Conservation (phyloP, 768 basidiomycete genomes). For the Kwoniella newhampshirensis region DNA sequence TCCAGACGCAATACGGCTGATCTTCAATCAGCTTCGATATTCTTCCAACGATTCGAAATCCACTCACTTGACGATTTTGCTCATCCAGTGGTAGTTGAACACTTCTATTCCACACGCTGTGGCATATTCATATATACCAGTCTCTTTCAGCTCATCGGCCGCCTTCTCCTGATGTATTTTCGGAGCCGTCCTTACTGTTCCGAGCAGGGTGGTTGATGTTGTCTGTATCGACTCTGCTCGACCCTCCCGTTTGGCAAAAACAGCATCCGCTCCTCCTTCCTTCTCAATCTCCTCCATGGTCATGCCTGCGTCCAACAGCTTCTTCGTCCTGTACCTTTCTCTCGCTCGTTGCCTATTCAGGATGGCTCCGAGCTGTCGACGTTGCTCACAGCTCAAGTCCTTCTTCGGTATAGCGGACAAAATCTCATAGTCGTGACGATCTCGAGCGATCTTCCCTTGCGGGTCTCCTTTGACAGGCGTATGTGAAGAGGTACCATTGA, state of each 20-base stretch:
- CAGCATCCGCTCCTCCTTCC: conserved; percentile 27
- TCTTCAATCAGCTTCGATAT: not conserved
- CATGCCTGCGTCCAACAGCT: conserved; percentile 24
- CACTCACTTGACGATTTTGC: conserved; percentile 8
- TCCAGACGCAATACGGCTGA: conserved; percentile 1
- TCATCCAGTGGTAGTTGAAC: conserved; percentile 16
- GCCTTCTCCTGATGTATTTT: not conserved
- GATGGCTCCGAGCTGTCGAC: conserved; percentile 3
- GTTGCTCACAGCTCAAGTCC: conserved; percentile 8
- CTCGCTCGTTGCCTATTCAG: conserved; percentile 17
- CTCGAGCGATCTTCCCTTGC: conserved; percentile 12
- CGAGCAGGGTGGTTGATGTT: not conserved
- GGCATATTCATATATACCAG: conserved; percentile 15
- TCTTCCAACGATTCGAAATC: not conserved
- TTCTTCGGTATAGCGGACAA: conserved; percentile 9
- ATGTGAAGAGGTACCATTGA: not conserved
- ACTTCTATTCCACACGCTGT: conserved; percentile 14
- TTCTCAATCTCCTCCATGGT: conserved; percentile 28
- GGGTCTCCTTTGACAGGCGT: conserved; percentile 9
- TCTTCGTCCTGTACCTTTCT: conserved; percentile 20
- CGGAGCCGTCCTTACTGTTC: not conserved
- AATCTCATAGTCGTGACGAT: conserved; percentile 2
- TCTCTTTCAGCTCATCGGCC: not conserved
- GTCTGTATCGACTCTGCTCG: not conserved
- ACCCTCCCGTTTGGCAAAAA: conserved; percentile 11